A percentile compares a stretch with the other conserved stretches of the same genome.
Conservation (phyloP, 257 asterid genomes). For the Hygrophila difformis region DNA sequence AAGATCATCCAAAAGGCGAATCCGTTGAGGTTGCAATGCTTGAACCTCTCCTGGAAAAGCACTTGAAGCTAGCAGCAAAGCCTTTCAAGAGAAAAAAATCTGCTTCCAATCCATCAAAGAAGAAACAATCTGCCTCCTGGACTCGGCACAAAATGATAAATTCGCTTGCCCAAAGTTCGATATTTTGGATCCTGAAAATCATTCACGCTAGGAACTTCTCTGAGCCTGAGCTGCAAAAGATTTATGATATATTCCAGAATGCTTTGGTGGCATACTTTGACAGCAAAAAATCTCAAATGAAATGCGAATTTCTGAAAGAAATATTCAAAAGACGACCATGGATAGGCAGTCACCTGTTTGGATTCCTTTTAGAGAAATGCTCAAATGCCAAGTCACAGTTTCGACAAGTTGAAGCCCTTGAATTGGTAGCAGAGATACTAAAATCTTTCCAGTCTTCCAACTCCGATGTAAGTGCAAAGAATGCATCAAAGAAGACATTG, state of each 20-base stretch:
- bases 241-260: constrained; percentile 45
- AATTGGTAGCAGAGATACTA: constrained; percentile 51
- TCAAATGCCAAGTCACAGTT: constrained; percentile 53
- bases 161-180: constrained; percentile 75
- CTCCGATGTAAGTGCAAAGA: constrained; percentile 22
- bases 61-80: constrained; percentile 72
- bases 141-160: constrained; percentile 62
- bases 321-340: constrained; percentile 65
- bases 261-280: constrained; percentile 54
- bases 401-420: constrained; percentile 85
- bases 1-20: constrained; percentile 77
- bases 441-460: constrained; percentile 29
- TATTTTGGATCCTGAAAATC: constrained; percentile 78
- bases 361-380: constrained; percentile 79
- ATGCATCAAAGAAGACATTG: constrained; percentile 28
- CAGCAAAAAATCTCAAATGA: constrained; percentile 76
- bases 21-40: constrained; percentile 50
- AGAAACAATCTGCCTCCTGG: constrained; percentile 72
- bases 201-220: constrained; percentile 58
- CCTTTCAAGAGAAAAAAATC: constrained; percentile 83
- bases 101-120: constrained; percentile 52
- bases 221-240: constrained; percentile 44
- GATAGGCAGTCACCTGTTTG: constrained; percentile 59
- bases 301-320: constrained; percentile 67
- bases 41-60: constrained; percentile 68